Conservation (phyloP, 2,329 filamentous ascomycete species). For the Fusarium sublunatum region DNA sequence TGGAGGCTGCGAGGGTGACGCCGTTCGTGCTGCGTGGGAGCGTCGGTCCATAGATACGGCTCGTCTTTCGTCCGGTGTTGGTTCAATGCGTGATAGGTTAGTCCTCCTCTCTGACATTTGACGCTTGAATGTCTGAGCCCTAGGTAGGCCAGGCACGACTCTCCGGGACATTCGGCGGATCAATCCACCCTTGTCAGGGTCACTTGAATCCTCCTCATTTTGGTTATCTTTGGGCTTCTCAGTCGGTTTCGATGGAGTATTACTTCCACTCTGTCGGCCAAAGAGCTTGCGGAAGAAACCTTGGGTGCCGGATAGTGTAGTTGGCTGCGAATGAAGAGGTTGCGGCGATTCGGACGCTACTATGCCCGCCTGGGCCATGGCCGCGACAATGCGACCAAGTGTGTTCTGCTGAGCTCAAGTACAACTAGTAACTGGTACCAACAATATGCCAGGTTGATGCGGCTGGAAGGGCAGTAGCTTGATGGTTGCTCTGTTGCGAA, state of each 20-base stretch:
- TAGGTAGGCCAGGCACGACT: slow-evolving; percentile 82
- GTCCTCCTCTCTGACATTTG: slow-evolving; percentile 84
- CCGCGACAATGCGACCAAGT: slow-evolving; percentile 37
- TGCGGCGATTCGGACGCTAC: slow-evolving; percentile 46
- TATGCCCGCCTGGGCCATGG: slow-evolving; percentile 50
- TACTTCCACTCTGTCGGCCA: slow-evolving; percentile 36
- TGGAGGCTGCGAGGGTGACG: slow-evolving; percentile 37
- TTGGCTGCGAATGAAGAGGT: slow-evolving; percentile 40
- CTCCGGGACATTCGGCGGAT: slow-evolving; percentile 62
- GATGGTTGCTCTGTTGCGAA: slow-evolving; percentile 26
- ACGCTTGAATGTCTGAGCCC: slow-evolving; percentile 81
- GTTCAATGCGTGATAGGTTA: slow-evolving; percentile 74
- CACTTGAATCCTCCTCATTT: slow-evolving; percentile 44
- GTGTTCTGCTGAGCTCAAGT: slow-evolving; percentile 16
- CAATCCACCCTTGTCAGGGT: slow-evolving; percentile 50
- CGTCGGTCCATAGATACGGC: slow-evolving; percentile 74
- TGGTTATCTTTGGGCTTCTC: slow-evolving; percentile 48
- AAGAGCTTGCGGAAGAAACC: slow-evolving; percentile 48
- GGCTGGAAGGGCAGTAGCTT: slow-evolving; percentile 22
- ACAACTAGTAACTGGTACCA: slow-evolving; percentile 13
- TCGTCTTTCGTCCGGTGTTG: slow-evolving; percentile 74
- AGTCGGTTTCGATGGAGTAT: slow-evolving; percentile 17
- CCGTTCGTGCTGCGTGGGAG: slow-evolving; percentile 50
- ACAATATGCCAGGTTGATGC: slow-evolving; percentile 18
- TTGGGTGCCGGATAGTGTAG: slow-evolving; percentile 41